Conservation (phyloP, 805 yeast genomes). For the Komagataella pseudopastoris region DNA sequence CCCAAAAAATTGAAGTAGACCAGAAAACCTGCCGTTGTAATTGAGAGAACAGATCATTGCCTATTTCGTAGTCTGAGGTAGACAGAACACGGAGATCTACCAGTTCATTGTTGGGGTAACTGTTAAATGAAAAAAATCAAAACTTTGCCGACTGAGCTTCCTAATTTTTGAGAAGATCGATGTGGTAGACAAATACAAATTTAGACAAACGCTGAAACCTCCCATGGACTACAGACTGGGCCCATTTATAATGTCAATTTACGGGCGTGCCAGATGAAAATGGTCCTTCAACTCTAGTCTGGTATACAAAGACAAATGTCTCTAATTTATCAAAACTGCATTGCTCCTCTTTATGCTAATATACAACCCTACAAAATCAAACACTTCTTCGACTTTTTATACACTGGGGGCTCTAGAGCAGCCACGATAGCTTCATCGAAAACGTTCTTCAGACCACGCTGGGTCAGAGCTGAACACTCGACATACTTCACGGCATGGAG, state of each 20-base stretch:
- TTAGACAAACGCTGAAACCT: background rate
- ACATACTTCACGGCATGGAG: constrained; percentile 92
- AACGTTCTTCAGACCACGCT: constrained; percentile 93
- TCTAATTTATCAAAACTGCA: constrained; percentile 1
- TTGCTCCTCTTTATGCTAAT: background rate
- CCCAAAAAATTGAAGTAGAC: background rate
- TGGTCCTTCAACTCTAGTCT: background rate
- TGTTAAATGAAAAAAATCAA: too few relatives aligned
- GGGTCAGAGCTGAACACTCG: constrained; percentile 96
- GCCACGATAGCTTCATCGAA: constrained; percentile 98
- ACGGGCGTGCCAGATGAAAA: background rate
- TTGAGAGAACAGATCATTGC: too few relatives aligned
- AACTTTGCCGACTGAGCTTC: too few relatives aligned
- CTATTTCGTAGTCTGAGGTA: too few relatives aligned
- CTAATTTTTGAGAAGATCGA: background rate
- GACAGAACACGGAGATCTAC: too few relatives aligned
- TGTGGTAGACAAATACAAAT: too few relatives aligned
- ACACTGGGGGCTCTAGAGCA: constrained; percentile 92
- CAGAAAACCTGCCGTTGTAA: background rate
- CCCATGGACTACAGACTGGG: background rate
- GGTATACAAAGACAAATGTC: background rate
- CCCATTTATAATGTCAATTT: background rate
- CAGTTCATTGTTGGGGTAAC: too few relatives aligned
- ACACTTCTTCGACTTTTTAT: constrained; percentile 73
- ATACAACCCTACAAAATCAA: constrained; percentile 44